Conservation (phyloP, 2,329 filamentous ascomycete genomes). For the Aspergillus transmontanensis region DNA sequence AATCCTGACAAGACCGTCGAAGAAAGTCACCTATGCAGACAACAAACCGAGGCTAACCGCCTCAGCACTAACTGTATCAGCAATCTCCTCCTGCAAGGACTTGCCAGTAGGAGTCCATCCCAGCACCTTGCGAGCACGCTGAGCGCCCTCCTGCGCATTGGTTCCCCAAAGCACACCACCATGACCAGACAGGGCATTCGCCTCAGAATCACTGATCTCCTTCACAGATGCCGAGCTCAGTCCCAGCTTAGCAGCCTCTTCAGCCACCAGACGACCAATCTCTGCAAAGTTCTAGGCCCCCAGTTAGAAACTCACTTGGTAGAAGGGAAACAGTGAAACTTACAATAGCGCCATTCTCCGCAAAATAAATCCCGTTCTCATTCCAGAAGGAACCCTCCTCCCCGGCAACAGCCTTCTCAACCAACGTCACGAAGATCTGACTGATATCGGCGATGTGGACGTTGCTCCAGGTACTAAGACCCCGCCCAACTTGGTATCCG, state of each 20-base stretch:
- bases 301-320: not conserved
- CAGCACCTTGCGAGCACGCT: slow-evolving; percentile 25
- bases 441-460: slow-evolving; percentile 63
- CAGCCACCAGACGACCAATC: slow-evolving; percentile 24
- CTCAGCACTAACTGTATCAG: slow-evolving; percentile 25
- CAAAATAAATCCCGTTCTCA: slow-evolving; percentile 43
- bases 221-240: slow-evolving; percentile 23
- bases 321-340: slow-evolving; percentile 3
- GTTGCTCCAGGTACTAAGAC: slow-evolving; percentile 60
- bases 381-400: slow-evolving; percentile 38
- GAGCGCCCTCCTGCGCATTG: slow-evolving; percentile 27
- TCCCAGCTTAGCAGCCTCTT: slow-evolving; percentile 23
- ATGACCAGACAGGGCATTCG: slow-evolving; percentile 25
- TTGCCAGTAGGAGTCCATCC: slow-evolving; percentile 26
- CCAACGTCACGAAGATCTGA: slow-evolving; percentile 54
- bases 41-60: slow-evolving; percentile 17
- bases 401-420: slow-evolving; percentile 44
- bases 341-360: slow-evolving; percentile 27
- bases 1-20: not conserved
- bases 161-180: slow-evolving; percentile 33
- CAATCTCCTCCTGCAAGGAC: slow-evolving; percentile 29
- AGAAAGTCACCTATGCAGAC: not conserved
- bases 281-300: slow-evolving; percentile 28
- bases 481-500: slow-evolving; percentile 56
- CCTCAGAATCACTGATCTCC: slow-evolving; percentile 26